These are phyloP conservation scores for Zoysia pacifica DNA, from an alignment of 176 grass and related monocot species.

Conservation along the genomic window DNA sequence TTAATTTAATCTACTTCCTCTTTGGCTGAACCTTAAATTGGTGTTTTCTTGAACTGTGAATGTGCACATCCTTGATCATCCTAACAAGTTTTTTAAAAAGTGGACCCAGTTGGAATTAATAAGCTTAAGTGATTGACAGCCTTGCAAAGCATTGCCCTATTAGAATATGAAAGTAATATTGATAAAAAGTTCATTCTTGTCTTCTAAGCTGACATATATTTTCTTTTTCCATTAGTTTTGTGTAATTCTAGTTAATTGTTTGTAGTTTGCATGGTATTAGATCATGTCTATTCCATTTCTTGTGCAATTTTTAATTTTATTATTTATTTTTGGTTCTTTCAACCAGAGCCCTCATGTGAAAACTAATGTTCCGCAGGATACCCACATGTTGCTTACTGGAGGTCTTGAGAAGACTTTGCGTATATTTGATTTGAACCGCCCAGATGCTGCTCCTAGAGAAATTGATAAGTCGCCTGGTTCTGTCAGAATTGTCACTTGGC, in stretches of 20 bases:
- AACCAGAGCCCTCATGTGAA: background rate
- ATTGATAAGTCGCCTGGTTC: conserved; percentile 80
- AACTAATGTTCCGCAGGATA: conserved; percentile 54
- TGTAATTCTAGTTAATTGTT: background rate
- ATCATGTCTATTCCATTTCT: background rate
- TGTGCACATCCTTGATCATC: background rate
- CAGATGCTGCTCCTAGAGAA: conserved; percentile 75
- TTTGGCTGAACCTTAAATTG: background rate
- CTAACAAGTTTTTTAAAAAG: background rate
- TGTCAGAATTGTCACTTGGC: conserved; percentile 78
- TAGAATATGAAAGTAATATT: background rate
- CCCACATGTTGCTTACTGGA: conserved; percentile 71
- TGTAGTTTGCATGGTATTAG: background rate
- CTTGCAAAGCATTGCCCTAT: background rate
- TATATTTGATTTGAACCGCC: conserved; percentile 82
- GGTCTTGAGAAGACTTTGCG: conserved; percentile 78
- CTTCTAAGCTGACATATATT: background rate
- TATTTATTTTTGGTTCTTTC: background rate
- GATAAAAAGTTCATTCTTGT: background rate
- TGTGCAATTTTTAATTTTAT: background rate
- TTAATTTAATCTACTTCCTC: background rate
- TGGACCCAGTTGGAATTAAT: background rate
- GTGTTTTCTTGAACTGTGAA: background rate
- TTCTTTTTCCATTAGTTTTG: background rate
- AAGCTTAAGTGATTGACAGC: background rate